Base-by-base conservation (phyloP, 345 rosid genomes). In the Trapa incisa region DNA sequence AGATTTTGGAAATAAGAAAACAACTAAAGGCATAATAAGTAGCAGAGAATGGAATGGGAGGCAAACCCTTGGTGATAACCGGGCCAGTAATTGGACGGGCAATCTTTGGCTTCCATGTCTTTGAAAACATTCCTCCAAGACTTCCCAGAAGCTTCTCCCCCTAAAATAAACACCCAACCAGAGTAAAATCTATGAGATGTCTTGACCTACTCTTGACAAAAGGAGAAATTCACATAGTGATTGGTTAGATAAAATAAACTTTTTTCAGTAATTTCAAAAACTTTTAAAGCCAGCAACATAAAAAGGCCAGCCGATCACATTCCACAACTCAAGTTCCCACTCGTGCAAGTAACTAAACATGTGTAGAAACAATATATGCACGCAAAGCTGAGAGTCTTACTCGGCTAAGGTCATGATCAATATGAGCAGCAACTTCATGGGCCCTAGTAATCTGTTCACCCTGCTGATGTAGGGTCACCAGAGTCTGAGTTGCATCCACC, bases 81-180 rank as follows among this genome's bases (percentile, higher is more conserved):
- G 97, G 97, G 52, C 99, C 96, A 13, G 65, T 73, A 9, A 94
- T 83, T 42, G 76, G 71, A 68, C 81, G 91, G 66, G 83, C 84
- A 85, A 84, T 94, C 80, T 89, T 91, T 6, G 96, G 97, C 79
- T 91, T 94, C 99, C 99, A 94, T 6, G 89, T 89, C 80, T 50
- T 94, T 54, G 92, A 85, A 70, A 89, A 89, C 74, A 94, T 82
- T 65, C 97, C 93, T 57, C 99, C 99, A 69, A 94, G 96, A 75
- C 85, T 91, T 66, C 96, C 96, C 72, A 94, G 80, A 70, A 94
- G 91, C 84, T 89, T 94, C 82, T 94, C 99, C 65, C 99, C 97
- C 99, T 94, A 82, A 45, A 77, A 85, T 29, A 6, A 47, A 8
- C 72, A 61, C n/a, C 16, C 32, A 29, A 13, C 3, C 57, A 62